These are phyloP conservation scores for Rubia yunnanensis DNA, from an alignment of 257 asterid species.

Conservation along the genomic window DNA sequence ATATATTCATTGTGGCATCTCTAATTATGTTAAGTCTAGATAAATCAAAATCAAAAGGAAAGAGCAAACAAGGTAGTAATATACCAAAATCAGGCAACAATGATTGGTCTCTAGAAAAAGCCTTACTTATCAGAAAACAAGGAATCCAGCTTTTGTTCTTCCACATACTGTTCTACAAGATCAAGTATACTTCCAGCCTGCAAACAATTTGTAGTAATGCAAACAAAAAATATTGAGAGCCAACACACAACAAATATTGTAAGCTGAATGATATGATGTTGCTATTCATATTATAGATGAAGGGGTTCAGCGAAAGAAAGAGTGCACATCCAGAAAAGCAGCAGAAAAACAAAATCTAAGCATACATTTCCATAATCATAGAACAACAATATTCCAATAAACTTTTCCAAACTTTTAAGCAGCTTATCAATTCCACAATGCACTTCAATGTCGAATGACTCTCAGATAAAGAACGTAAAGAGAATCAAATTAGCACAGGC, in stretches of 20 bases:
- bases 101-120: neutral
- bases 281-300: neutral
- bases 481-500: neutral
- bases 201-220: neutral
- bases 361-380: neutral
- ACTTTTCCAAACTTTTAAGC: neutral
- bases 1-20: neutral
- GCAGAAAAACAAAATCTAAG: neutral
- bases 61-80: neutral
- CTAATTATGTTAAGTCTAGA: too few species aligned
- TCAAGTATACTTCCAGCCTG: slow-evolving; percentile 59
- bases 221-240: too few species aligned
- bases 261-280: neutral
- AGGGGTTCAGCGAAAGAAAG: neutral
- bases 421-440: neutral
- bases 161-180: slow-evolving; percentile 68
- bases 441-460: neutral
- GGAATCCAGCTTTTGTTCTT: slow-evolving; percentile 62
- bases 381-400: neutral
- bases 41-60: neutral
- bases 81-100: neutral
- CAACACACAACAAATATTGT: too few species aligned
- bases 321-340: neutral
- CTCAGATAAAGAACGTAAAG: neutral
- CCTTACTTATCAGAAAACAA: slow-evolving; percentile 41